Conservation (phyloP, 768 basidiomycete genomes). For the Rhizopogon vinicolor region DNA sequence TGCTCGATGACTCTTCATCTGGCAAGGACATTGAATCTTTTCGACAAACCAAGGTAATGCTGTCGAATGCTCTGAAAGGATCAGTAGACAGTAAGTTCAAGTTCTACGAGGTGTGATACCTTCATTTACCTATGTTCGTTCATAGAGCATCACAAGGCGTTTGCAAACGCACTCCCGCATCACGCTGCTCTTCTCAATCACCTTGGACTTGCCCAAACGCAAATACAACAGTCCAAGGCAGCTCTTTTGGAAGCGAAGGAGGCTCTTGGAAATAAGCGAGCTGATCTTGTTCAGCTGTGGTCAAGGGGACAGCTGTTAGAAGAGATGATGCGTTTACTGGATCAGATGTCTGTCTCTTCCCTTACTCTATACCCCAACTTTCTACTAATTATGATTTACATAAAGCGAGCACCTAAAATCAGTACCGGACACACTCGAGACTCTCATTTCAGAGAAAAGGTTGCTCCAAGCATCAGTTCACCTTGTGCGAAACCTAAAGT, state of each 20-base stretch:
- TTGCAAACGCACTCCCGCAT: slow-evolving; percentile 90
- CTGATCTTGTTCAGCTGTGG: slow-evolving; percentile 89
- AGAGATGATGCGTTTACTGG: slow-evolving; percentile 92
- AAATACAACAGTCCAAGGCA: slow-evolving; percentile 67
- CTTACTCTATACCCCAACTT: background rate
- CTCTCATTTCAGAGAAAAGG: slow-evolving; percentile 93
- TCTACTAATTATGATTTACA: slow-evolving; percentile 12
- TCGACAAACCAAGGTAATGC: slow-evolving; percentile 65
- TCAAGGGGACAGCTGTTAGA: slow-evolving; percentile 85
- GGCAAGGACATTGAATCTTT: slow-evolving; percentile 80
- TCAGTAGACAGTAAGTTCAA: slow-evolving; percentile 76
- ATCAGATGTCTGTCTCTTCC: slow-evolving; percentile 73
- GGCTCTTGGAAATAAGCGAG: slow-evolving; percentile 71
- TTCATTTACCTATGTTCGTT: background rate
- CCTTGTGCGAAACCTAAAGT: slow-evolving; percentile 82
- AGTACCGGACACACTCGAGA: slow-evolving; percentile 89
- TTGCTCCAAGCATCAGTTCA: slow-evolving; percentile 85
- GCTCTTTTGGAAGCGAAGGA: slow-evolving; percentile 78
- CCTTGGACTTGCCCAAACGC: slow-evolving; percentile 66
- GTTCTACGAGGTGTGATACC: background rate
- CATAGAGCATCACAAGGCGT: slow-evolving; percentile 89
- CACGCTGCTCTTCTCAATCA: slow-evolving; percentile 77
- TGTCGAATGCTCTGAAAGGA: slow-evolving; percentile 78
- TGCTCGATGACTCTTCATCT: slow-evolving; percentile 71
- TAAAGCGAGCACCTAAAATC: slow-evolving; percentile 82